A percentile compares a stretch with the other conserved stretches of the same genome.
Evolutionary conservation across 768 basidiomycete genomes (phyloP).

Genomic region (Agrocybe praecox): DNA sequence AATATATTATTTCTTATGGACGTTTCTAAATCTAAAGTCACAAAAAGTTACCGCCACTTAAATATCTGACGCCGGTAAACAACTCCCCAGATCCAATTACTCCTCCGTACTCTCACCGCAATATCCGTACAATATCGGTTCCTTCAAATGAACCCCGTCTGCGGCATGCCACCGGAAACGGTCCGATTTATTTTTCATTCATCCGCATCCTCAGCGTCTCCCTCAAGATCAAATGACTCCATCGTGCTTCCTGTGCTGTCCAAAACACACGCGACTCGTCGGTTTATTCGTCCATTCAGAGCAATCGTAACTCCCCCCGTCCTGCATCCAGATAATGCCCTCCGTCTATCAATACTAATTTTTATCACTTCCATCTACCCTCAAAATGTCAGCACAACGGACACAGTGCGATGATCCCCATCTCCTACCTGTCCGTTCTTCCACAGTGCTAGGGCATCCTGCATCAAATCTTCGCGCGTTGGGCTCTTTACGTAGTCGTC

Average conservation of each 20-base stretch:
- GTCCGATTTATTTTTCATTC: conserved; percentile 28
- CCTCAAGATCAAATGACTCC: conserved; percentile 82
- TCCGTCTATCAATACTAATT: conserved; percentile 58
- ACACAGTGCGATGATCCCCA: conserved; percentile 18
- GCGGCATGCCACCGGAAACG: conserved; percentile 20
- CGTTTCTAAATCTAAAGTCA: conserved; percentile 28
- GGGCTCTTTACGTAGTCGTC: conserved; percentile 53
- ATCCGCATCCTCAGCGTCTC: conserved; percentile 52
- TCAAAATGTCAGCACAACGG: conserved; percentile 29
- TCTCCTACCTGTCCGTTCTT: conserved; percentile 64
- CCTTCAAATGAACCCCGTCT: conserved; percentile 28
- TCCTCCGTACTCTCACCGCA: conserved; percentile 41
- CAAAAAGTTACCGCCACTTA: conserved; percentile 30
- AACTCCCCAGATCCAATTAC: conserved; percentile 23
- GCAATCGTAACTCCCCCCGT: conserved; percentile 59
- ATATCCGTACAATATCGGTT: conserved; percentile 37
- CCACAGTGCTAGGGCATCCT: conserved; percentile 54
- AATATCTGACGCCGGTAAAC: conserved; percentile 24
- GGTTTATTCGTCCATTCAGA: conserved; percentile 74
- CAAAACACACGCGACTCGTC: conserved; percentile 76
- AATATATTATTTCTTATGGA: conserved; percentile 35
- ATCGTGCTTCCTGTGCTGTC: conserved; percentile 62
- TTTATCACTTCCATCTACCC: conserved; percentile 53
- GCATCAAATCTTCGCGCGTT: conserved; percentile 70
- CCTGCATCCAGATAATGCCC: conserved; percentile 54